Conservation (phyloP, 176 grass and related monocot genomes). For the Paspalum notatum region DNA sequence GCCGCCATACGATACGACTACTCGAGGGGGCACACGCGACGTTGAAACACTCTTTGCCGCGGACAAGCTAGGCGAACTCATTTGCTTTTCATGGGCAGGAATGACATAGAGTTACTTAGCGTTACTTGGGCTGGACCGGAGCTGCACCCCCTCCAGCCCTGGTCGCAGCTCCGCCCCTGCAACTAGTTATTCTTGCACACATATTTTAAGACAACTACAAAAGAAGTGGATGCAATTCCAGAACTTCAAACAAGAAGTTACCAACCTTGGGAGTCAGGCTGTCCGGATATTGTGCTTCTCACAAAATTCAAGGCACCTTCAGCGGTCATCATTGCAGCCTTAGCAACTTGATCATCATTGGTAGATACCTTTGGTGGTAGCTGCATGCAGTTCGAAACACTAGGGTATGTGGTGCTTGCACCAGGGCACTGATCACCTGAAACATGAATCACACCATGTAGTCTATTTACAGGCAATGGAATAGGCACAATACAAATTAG, state of each 20-base stretch:
- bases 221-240: neutral
- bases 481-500: neutral
- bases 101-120: no score
- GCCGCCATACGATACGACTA: no score
- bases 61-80: no score
- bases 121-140: no score
- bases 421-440: slow-evolving; percentile 71
- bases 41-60: no score
- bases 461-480: slow-evolving; percentile 6
- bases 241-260: slow-evolving; percentile 1
- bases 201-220: neutral
- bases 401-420: slow-evolving; percentile 47
- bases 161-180: no score
- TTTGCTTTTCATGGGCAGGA: no score
- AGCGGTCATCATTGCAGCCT: slow-evolving; percentile 56
- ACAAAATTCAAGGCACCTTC: slow-evolving; percentile 65
- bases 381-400: slow-evolving; percentile 35
- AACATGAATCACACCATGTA: slow-evolving; percentile 32
- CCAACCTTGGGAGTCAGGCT: slow-evolving; percentile 43
- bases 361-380: slow-evolving; percentile 38
- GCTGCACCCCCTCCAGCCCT: no score
- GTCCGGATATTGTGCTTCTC: slow-evolving; percentile 49
- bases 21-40: no score
- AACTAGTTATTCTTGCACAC: slow-evolving; percentile 24
- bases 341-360: slow-evolving; percentile 46